A percentile compares a stretch with the other conserved stretches of the same genome.
phyloP scores from a whole-genome alignment of 2,329 filamentous ascomycete species.

The Diaporthe humulicola region DNA sequence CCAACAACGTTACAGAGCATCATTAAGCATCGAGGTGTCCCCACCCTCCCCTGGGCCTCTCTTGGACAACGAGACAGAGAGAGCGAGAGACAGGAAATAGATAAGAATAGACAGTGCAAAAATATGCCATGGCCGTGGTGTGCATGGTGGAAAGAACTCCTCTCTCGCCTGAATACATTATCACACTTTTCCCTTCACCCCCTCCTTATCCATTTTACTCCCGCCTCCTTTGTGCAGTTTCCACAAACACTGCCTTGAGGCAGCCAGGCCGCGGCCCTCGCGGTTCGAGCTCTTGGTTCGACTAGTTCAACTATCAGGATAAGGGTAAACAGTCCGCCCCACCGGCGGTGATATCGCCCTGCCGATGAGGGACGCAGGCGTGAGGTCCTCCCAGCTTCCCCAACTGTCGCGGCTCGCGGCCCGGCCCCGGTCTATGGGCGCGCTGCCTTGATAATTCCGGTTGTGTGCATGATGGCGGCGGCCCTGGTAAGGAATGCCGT shows the following conservation, averaged over 20 bases:
- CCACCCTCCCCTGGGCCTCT: background rate
- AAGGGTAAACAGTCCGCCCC: constrained; percentile 18
- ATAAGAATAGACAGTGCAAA: background rate
- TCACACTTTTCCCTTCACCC: background rate
- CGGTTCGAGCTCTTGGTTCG: too few species aligned
- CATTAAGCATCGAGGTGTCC: background rate
- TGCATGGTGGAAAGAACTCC: background rate
- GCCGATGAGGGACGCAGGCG: constrained; percentile 21
- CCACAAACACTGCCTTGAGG: background rate
- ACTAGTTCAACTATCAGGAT: constrained; percentile 9
- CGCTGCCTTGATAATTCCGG: background rate
- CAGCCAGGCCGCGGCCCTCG: background rate
- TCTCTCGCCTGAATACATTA: background rate
- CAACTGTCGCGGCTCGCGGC: constrained; percentile 28
- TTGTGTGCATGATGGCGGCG: background rate
- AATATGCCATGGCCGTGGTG: background rate
- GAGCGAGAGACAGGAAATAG: too few species aligned
- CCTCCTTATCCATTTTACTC: background rate
- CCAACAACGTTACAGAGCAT: background rate
- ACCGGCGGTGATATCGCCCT: constrained; percentile 33
- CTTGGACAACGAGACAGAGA: background rate
- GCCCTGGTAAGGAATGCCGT: background rate
- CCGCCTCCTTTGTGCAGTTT: background rate
- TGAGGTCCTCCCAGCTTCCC: constrained; percentile 37
- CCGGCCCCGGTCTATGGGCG: background rate